A percentile compares a stretch with the other conserved stretches of the same genome.
Evolutionary conservation across 106 monocot genomes (phyloP).

Genomic region (Dendrobium nobile): DNA sequence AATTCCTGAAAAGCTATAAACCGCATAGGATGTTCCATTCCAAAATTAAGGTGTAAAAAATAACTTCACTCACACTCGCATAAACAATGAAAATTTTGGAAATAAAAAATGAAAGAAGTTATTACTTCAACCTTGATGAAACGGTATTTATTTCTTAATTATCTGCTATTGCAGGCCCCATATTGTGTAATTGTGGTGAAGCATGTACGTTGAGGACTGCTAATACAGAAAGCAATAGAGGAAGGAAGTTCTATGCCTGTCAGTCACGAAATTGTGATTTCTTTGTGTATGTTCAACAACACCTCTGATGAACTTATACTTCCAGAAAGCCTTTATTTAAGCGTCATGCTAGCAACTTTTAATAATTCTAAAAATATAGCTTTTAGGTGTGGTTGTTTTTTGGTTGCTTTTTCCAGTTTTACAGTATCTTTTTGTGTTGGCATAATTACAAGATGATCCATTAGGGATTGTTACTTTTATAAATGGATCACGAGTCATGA

Average conservation of each 20-base stretch:
- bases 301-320: neutral
- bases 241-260: slow-evolving; percentile 82
- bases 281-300: slow-evolving; percentile 49
- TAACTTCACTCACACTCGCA: no score
- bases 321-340: neutral
- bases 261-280: slow-evolving; percentile 62
- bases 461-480: neutral
- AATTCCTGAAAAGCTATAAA: no score
- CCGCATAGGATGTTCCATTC: no score
- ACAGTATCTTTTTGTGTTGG: neutral
- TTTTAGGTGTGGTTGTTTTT: neutral
- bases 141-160: neutral
- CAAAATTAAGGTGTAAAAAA: no score
- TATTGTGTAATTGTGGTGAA: slow-evolving; percentile 39
- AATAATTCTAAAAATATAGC: neutral
- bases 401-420: neutral
- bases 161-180: slow-evolving; percentile 2
- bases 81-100: no score
- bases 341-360: neutral
- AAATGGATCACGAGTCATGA: neutral
- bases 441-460: neutral
- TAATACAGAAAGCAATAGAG: slow-evolving; percentile 77
- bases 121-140: neutral
- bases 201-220: slow-evolving; percentile 64
- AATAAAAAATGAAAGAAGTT: no score